Evolutionary conservation across 1,284 basidiomycete species (phyloP).

Genomic region (Malassezia yamatoensis): DNA sequence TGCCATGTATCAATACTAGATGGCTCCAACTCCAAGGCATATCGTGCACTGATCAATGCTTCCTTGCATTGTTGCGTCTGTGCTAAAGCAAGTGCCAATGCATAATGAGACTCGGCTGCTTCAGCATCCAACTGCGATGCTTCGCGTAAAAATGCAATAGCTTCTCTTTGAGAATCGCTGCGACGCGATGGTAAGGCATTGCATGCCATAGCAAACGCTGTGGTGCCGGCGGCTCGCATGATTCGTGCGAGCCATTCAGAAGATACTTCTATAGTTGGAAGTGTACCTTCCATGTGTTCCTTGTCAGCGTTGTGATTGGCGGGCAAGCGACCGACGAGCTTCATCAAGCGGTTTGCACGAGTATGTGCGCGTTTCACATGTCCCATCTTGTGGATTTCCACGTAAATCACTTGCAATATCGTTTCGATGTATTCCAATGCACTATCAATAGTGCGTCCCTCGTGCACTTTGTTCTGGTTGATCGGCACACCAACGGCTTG

Average conservation of each 20-base stretch:
- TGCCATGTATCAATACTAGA: constrained; percentile 77
- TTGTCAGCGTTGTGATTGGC: background rate
- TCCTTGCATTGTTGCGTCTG: constrained; percentile 61
- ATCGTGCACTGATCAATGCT: constrained; percentile 62
- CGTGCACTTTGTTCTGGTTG: constrained; percentile 6
- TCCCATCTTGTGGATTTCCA: constrained; percentile 22
- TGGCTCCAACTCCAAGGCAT: constrained; percentile 63
- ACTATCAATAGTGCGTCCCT: constrained; percentile 4
- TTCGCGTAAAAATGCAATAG: constrained; percentile 56
- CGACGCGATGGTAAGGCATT: constrained; percentile 53
- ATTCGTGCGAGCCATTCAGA: constrained; percentile 12
- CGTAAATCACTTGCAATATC: constrained; percentile 31
- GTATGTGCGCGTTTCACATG: constrained; percentile 25
- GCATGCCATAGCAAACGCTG: constrained; percentile 56
- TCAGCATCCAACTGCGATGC: constrained; percentile 57
- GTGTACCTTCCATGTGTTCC: background rate
- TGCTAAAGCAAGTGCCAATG: constrained; percentile 51
- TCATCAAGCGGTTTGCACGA: constrained; percentile 26
- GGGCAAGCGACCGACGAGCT: constrained; percentile 13
- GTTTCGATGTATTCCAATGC: constrained; percentile 25
- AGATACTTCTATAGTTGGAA: background rate
- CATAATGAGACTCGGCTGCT: constrained; percentile 58
- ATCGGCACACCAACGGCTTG: constrained; percentile 24
- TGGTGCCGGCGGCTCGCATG: constrained; percentile 5
- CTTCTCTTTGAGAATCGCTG: constrained; percentile 54